phyloP scores from a whole-genome alignment of 2,329 filamentous ascomycete species.

The Apiospora malaysiana region DNA sequence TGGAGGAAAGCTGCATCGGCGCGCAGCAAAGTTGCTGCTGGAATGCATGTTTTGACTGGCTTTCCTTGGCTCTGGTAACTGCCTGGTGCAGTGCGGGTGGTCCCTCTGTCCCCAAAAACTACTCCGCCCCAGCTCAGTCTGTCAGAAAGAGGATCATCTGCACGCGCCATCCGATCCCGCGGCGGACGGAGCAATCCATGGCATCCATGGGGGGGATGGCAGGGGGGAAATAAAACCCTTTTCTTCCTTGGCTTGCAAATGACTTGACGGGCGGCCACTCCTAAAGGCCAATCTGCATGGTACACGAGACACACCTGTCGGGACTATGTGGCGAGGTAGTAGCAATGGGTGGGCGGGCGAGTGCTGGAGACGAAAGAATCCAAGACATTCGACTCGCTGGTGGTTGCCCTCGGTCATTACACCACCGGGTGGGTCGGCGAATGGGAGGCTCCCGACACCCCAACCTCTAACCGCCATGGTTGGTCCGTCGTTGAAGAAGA shows the following conservation, averaged over 20 bases:
- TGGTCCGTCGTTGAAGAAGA: constrained; percentile 41
- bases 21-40: constrained; percentile 12
- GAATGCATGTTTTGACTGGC: constrained; percentile 16
- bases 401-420: constrained; percentile 45
- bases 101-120: constrained; percentile 1
- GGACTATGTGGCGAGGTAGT: constrained; percentile 47
- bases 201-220: neutral
- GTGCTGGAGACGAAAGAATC: constrained; percentile 41
- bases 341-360: constrained; percentile 38
- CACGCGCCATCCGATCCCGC: constrained; percentile 14
- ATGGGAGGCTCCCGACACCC: constrained; percentile 40
- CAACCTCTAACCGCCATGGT: constrained; percentile 48
- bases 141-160: constrained; percentile 13
- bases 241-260: constrained; percentile 9
- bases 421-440: constrained; percentile 46
- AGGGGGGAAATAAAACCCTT: neutral
- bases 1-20: constrained; percentile 14
- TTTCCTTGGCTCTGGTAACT: neutral
- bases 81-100: no score
- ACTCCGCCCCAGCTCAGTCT: constrained; percentile 12
- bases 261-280: constrained; percentile 35
- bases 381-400: constrained; percentile 57
- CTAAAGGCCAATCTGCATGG: constrained; percentile 44
- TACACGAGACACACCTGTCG: constrained; percentile 50
- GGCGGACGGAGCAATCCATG: neutral